A percentile compares a stretch with the other conserved stretches of the same genome.
These are phyloP conservation scores for Orbilia ellipsospora DNA, from an alignment of 2,329 filamentous ascomycete genomes.

Conservation along the genomic window DNA sequence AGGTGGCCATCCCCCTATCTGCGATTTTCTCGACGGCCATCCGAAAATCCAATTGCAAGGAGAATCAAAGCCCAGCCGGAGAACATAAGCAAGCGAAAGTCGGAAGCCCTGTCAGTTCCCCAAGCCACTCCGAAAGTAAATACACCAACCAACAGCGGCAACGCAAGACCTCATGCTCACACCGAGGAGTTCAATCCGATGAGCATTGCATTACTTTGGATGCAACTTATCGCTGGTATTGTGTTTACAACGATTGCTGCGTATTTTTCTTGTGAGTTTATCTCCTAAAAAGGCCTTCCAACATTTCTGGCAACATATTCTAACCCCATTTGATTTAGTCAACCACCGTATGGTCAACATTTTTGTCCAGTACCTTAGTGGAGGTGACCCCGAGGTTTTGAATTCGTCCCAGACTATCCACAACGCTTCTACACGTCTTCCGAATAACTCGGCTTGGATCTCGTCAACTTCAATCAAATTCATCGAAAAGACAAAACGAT, in stretches of 20 bases:
- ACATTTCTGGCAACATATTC: not conserved
- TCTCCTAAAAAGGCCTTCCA: not conserved
- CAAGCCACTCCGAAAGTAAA: not conserved
- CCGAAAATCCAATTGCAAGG: not conserved
- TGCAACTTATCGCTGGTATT: constrained; percentile 50
- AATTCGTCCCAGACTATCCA: constrained; percentile 35
- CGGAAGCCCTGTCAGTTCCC: not conserved
- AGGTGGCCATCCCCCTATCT: constrained; percentile 37
- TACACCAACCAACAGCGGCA: not conserved
- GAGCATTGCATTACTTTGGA: constrained; percentile 41
- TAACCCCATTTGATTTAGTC: constrained; percentile 19
- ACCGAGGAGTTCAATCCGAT: constrained; percentile 23
- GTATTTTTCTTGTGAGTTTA: constrained; percentile 37
- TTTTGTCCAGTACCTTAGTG: constrained; percentile 38
- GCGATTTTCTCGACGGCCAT: not conserved
- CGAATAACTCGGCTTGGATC: constrained; percentile 42
- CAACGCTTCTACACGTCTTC: constrained; percentile 40
- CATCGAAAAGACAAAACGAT: constrained; percentile 32
- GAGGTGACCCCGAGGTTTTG: constrained; percentile 22
- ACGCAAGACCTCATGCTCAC: not conserved
- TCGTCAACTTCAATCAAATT: constrained; percentile 40
- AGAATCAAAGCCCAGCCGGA: constrained; percentile 4
- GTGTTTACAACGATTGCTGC: constrained; percentile 45
- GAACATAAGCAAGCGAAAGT: not conserved
- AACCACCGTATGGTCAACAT: constrained; percentile 46